These are phyloP conservation scores for Aspergillus ibericus DNA, from an alignment of 2,329 filamentous ascomycete species.

Conservation along the genomic window DNA sequence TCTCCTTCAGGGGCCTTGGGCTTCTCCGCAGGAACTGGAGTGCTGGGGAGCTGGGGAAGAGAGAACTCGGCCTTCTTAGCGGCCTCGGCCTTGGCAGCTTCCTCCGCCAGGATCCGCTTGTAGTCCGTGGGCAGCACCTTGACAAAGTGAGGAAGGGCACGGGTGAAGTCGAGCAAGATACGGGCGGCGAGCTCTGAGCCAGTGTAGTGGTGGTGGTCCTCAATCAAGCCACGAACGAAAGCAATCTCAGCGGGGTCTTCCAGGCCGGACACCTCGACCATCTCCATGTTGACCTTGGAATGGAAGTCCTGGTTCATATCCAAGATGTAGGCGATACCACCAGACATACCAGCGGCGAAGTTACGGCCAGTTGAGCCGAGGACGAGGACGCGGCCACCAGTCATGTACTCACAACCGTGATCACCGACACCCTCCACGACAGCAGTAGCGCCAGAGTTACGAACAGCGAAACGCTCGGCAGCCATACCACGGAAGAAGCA, in stretches of 20 bases:
- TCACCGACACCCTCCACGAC: conserved; percentile 96
- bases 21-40: conserved; percentile 54
- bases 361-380: conserved; percentile 90
- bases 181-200: conserved; percentile 92
- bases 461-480: conserved; percentile 92
- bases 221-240: conserved; percentile 84
- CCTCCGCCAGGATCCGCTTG: conserved; percentile 86
- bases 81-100: conserved; percentile 80
- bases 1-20: conserved; percentile 54
- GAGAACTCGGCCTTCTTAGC: conserved; percentile 82
- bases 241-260: conserved; percentile 87
- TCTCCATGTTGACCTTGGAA: conserved; percentile 93
- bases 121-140: conserved; percentile 95
- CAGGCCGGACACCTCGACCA: conserved; percentile 85
- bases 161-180: conserved; percentile 91
- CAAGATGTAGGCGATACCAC: conserved; percentile 92
- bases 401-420: conserved; percentile 99
- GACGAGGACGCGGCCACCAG: conserved; percentile 84
- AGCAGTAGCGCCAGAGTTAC: conserved; percentile 94
- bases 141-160: conserved; percentile 84
- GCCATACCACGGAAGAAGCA: conserved; percentile 98
- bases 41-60: conserved; percentile 70
- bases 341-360: conserved; percentile 98
- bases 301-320: conserved; percentile 88
- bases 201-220: conserved; percentile 97